Evolutionary conservation across 768 basidiomycete genomes (phyloP).

Genomic region (Mycena vitilis): DNA sequence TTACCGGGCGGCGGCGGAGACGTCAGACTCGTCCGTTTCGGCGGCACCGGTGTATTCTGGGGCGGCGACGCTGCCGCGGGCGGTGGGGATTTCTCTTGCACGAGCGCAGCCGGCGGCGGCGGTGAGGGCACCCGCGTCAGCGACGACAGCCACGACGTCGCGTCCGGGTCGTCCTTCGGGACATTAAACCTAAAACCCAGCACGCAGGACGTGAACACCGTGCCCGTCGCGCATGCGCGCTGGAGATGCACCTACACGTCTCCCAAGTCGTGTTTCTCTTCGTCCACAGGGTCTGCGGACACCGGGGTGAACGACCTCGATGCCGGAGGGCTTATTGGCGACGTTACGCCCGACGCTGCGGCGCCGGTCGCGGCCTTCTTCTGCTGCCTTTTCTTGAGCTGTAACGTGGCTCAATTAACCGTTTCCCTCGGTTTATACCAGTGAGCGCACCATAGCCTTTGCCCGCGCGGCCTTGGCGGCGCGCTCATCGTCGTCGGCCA

Average conservation of each 20-base stretch:
- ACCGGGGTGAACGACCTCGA: slow-evolving; percentile 67
- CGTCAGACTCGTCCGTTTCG: slow-evolving; percentile 27
- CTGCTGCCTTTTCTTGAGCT: slow-evolving; percentile 88
- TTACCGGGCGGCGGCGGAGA: slow-evolving; percentile 35
- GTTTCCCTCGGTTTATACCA: slow-evolving; percentile 11
- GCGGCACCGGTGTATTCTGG: slow-evolving; percentile 31
- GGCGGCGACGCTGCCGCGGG: slow-evolving; percentile 35
- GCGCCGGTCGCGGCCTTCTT: slow-evolving; percentile 67
- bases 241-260: slow-evolving; percentile 70
- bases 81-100: slow-evolving; percentile 32
- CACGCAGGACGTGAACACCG: slow-evolving; percentile 8
- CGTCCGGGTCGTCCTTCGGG: slow-evolving; percentile 53
- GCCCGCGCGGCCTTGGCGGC: slow-evolving; percentile 87
- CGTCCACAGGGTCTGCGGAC: slow-evolving; percentile 55
- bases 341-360: slow-evolving; percentile 48
- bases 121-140: slow-evolving; percentile 56
- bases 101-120: slow-evolving; percentile 39
- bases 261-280: slow-evolving; percentile 63
- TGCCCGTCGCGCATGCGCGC: slow-evolving; percentile 25
- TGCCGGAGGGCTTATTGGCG: slow-evolving; percentile 58
- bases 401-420: slow-evolving; percentile 32
- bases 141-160: slow-evolving; percentile 64
- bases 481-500: slow-evolving; percentile 78
- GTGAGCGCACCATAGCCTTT: slow-evolving; percentile 75
- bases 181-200: slow-evolving; percentile 47